A percentile compares a stretch with the other conserved stretches of the same genome.
Conservation (phyloP, 352 stramenopile species). For the Peronospora tabacina region DNA sequence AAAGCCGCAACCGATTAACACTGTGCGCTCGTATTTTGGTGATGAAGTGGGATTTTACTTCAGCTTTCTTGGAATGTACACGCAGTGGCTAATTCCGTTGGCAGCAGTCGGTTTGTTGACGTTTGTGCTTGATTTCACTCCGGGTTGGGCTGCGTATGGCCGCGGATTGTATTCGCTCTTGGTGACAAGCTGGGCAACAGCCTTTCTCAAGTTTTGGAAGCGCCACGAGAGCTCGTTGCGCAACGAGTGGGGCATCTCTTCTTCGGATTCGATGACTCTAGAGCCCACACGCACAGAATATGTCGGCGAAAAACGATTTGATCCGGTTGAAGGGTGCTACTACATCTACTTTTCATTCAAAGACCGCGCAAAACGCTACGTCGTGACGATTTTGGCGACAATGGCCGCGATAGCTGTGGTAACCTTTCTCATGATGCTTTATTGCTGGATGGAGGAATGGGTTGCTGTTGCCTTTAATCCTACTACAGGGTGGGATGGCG, state of each 20-base stretch:
- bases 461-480: conserved; percentile 47
- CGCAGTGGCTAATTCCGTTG: conserved; percentile 89
- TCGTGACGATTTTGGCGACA: conserved; percentile 61
- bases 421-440: conserved; percentile 74
- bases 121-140: conserved; percentile 74
- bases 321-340: conserved; percentile 71
- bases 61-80: conserved; percentile 94
- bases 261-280: conserved; percentile 32
- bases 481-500: conserved; percentile 53
- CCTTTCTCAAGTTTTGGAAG: conserved; percentile 90
- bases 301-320: conserved; percentile 61
- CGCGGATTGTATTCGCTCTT: conserved; percentile 83
- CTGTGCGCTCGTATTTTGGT: conserved; percentile 70
- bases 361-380: conserved; percentile 67
- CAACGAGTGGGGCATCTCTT: conserved; percentile 77
- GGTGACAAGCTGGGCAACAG: conserved; percentile 85
- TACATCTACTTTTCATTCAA: conserved; percentile 81
- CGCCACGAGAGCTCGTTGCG: conserved; percentile 78
- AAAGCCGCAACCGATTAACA: conserved; percentile 46
- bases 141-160: conserved; percentile 47
- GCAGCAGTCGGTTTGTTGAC: conserved; percentile 84
- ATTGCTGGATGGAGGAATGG: conserved; percentile 73
- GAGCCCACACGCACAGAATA: conserved; percentile 63
- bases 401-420: conserved; percentile 58
- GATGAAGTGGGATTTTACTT: conserved; percentile 96